Base-by-base conservation (phyloP, 164 flowering plant species). In the Pachysandra terminalis region DNA sequence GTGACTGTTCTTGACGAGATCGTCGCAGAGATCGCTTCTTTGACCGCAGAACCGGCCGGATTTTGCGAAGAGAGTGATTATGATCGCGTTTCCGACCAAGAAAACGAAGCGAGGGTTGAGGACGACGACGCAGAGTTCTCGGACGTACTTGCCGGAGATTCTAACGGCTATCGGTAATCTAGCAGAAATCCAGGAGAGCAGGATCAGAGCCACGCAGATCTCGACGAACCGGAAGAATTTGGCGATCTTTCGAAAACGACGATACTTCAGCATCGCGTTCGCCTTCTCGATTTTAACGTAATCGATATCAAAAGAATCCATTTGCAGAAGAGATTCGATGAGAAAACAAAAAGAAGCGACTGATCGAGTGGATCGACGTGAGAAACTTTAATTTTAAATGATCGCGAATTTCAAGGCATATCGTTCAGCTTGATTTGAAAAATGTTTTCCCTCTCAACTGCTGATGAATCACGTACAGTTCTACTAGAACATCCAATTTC, bases 71-170 rank as follows among this genome's bases (percentile, higher is more conserved):
- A 89, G 79, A 5, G 63, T 83, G 35, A 82, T 52, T 70, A 86
- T 63, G 70, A 87, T 60, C 59, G 73, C 87, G 75, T 89, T 89
- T 3, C 92, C 90, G 51, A 87, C 16, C 0, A 89, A 32, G 77
- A 89, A 89, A 9, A 86, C 84, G 40, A 86, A 82, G 8, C 75
- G 71, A 21, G 90, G 90, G 56, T 83, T 83, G 5, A 72, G 55
- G 5, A 83, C 48, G 19, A 71, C 17, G 49, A 65, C 61, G 5
- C 74, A 70, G 21, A 83, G 25, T 45, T 68, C 73, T 23, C 74
- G 74, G 77, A 86, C 74, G 59, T 74, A 78, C 53, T 59, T 78
- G 21, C 79, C 78, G 28, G 83, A 80, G 65, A 64, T 61, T 56
- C 68, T 76, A 65, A 83, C 64, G 14, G 81, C 79, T 53, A 53